Base-by-base conservation (phyloP, 495 filamentous ascomycete species). In the Penicillium ochrochloron region DNA sequence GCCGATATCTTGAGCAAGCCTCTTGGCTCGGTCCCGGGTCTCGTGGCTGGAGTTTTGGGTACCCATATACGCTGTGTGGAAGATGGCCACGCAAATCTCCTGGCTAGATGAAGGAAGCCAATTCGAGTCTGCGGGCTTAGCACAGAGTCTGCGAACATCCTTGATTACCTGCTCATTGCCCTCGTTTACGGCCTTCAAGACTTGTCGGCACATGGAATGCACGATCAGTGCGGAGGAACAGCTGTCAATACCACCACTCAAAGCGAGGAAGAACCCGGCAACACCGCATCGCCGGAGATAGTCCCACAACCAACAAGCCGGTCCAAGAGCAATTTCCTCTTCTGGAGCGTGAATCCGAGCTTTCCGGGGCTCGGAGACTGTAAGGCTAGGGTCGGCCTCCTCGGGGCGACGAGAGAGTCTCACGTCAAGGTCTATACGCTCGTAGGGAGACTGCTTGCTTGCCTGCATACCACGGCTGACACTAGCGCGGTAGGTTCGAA, bases 231-330 rank as follows among this genome's bases (percentile, higher is more conserved):
- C 82, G 25, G 85, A 88, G 6, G 84, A 80, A 64, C 85, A 89
- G 39, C 76, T 77, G 58, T 83, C 81, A 37, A 97, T 94, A 14
- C 93, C 93, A 12, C 93, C 93, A 65, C 79, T 84, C 2, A 89
- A 80, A n/a, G 86, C 86, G 0, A 82, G 65, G 35, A 80, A 78
- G 62, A 84, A 91, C 2, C 89, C 87, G 5, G 85, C 87, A 17
- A 82, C 80, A 17, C 80, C 80, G 19, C 81, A 89, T 56, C 92
- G 73, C 4, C 90, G 80, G 1, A 96, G 84, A 63, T 96, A 97
- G 67, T 96, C 91, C 92, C 92, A 97, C 0, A 97, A 77, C 80
- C 87, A 97, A 70, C 87, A 89, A 1, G 86, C 91, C 0, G 87
- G 83, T 0, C 85, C 84, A 0, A 93, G 79, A 0, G 88, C 86